phyloP scores from a whole-genome alignment of 306 rosid species.

The Corylus avellana region DNA sequence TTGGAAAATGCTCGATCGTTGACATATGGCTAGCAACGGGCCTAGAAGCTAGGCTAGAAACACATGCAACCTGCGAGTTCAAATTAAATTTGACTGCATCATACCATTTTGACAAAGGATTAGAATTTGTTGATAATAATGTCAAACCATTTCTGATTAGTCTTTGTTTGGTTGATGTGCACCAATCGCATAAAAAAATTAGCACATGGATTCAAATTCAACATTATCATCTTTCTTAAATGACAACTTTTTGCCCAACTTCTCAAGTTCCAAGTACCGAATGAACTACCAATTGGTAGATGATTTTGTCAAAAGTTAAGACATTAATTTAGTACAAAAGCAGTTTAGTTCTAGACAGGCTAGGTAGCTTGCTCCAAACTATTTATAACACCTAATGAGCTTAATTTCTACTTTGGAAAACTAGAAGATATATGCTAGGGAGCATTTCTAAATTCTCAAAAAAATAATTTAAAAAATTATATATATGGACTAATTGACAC shows the following conservation, averaged over 20 bases:
- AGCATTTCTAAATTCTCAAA: too few relatives aligned
- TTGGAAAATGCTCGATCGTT: background rate
- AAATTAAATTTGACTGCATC: background rate
- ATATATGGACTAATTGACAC: too few relatives aligned
- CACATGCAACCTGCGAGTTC: background rate
- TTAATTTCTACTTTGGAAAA: background rate
- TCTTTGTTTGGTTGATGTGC: background rate
- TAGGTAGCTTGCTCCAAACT: background rate
- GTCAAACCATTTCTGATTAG: background rate
- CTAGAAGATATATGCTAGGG: background rate
- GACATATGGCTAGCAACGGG: background rate
- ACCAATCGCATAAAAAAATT: background rate
- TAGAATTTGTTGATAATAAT: background rate
- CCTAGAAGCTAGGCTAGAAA: background rate
- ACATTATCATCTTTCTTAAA: background rate
- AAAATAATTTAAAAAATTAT: too few relatives aligned
- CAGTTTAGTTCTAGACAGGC: background rate
- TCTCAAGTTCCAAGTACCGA: background rate
- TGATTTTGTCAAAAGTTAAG: background rate
- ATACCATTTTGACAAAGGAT: background rate
- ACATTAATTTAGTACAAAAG: too few relatives aligned
- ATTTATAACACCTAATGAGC: background rate
- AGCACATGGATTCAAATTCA: background rate
- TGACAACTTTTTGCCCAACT: background rate
- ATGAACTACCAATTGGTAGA: background rate